Base-by-base conservation (phyloP, 202 grass and related monocot species). In the Hordeum pubiflorum region DNA sequence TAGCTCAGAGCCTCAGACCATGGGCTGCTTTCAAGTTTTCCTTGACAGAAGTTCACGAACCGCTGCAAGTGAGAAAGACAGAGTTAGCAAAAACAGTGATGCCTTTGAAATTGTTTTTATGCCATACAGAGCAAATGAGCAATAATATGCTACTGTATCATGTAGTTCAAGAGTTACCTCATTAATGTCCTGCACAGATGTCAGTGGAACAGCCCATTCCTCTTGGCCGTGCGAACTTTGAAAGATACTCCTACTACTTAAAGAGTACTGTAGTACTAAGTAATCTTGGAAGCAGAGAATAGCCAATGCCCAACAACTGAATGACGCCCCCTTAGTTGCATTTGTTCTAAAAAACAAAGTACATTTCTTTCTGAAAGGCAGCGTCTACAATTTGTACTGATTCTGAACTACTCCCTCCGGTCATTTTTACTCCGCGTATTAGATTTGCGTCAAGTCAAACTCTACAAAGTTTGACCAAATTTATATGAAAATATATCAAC, bases 1-100 rank as follows among this genome's bases (percentile, higher is more conserved):
- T 81, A 92, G 55, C 74, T 96, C 93, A 46, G 90, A 96, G 90
- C 93, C 74, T 96, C 93, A 46, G 90, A 96, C 93, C 93, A 93
- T 1, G 90, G 90, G 75, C 87, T 91, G 56, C 90, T 91, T 82
- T 63, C 89, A 69, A 90, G 62, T 74, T 93, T 86, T 37, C 93
- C 90, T 78, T 85, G 74, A 74, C 87, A 96, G 63, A 86, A 87
- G 69, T 85, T 87, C 70, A 84, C 74, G 57, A 96, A 96, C 60
- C 75, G 50, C 93, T 96, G 80, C 34, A 74, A 68, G 74, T 40
- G 31, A 31, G 4, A 76, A 52, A 62, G 10, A 78, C 60, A 69
- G 69, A 27, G 10, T 69, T 67, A 52, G 38, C 26, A 69, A 59
- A 81, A 40, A 52, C 1, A 57, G 69, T 65, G 31, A 54, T 4